phyloP scores from a whole-genome alignment of 1,284 basidiomycete genomes.

The Moniliophthora roreri region DNA sequence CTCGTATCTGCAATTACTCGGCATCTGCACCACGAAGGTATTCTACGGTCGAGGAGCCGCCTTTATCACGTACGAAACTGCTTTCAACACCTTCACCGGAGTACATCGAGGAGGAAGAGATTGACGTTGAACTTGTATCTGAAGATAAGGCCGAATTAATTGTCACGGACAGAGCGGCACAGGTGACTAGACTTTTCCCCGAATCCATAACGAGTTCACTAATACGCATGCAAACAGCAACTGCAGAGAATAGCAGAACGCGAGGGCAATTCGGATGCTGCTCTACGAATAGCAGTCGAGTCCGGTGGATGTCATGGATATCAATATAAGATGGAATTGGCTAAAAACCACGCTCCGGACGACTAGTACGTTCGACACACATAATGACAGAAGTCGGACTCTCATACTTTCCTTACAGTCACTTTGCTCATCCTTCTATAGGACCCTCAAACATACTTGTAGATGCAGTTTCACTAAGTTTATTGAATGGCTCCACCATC shows the following conservation, averaged over 20 bases:
- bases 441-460: conserved; percentile 74
- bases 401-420: conserved; percentile 35
- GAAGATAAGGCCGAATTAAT: conserved; percentile 46
- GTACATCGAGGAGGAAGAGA: conserved; percentile 52
- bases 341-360: conserved; percentile 55
- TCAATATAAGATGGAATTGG: conserved; percentile 86
- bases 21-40: conserved; percentile 25
- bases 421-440: conserved; percentile 67
- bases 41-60: conserved; percentile 33
- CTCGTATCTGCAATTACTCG: conserved; percentile 19
- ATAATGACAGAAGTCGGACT: conserved; percentile 1
- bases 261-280: conserved; percentile 59
- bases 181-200: conserved; percentile 42
- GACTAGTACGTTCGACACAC: conserved; percentile 69
- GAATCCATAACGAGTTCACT: conserved; percentile 4
- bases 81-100: conserved; percentile 44
- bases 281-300: conserved; percentile 78
- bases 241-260: conserved; percentile 58
- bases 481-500: conserved; percentile 82
- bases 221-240: conserved; percentile 48
- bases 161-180: conserved; percentile 70
- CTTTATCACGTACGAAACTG: conserved; percentile 41
- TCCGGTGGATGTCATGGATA: conserved; percentile 93
- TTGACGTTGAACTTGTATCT: conserved; percentile 53
- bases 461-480: conserved; percentile 77